phyloP scores from a whole-genome alignment of 2,329 filamentous ascomycete species.

The Dactylonectria estremocensis region DNA sequence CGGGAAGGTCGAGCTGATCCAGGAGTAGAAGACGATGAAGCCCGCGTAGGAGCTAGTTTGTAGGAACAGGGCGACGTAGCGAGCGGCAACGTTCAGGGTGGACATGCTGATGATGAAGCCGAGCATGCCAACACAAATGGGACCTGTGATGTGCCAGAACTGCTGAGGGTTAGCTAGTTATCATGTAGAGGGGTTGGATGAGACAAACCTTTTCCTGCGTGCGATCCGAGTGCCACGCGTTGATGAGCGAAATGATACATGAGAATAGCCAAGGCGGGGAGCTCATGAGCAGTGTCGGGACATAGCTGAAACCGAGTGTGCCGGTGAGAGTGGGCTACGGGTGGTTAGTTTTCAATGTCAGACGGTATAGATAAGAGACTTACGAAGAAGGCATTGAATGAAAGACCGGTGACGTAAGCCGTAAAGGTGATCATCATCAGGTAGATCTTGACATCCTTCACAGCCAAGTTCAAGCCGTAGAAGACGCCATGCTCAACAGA shows the following conservation, averaged over 20 bases:
- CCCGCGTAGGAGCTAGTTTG: slow-evolving; percentile 72
- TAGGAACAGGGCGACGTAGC: slow-evolving; percentile 74
- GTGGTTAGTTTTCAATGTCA: slow-evolving; percentile 5
- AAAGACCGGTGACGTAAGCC: slow-evolving; percentile 71
- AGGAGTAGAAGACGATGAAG: slow-evolving; percentile 72
- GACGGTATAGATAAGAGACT: slow-evolving; percentile 32
- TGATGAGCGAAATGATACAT: slow-evolving; percentile 68
- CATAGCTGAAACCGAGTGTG: slow-evolving; percentile 67
- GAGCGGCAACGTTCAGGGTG: slow-evolving; percentile 68
- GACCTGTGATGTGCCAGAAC: slow-evolving; percentile 72
- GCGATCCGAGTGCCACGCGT: slow-evolving; percentile 70
- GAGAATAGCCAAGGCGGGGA: slow-evolving; percentile 73
- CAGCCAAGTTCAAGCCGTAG: slow-evolving; percentile 70
- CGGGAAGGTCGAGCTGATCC: slow-evolving; percentile 71
- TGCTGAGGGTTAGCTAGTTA: slow-evolving; percentile 42
- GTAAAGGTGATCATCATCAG: slow-evolving; percentile 75
- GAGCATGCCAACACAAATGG: slow-evolving; percentile 66
- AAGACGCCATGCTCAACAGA: slow-evolving; percentile 64
- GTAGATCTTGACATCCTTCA: slow-evolving; percentile 75
- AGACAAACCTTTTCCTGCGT: slow-evolving; percentile 65
- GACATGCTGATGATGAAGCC: slow-evolving; percentile 75
- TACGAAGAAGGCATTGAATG: slow-evolving; percentile 73
- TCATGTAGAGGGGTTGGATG: background rate
- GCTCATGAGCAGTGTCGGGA: slow-evolving; percentile 69
- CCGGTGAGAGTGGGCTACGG: slow-evolving; percentile 64